phyloP scores from a whole-genome alignment of 2,329 filamentous ascomycete genomes.

The Dryadomyces sulphureus region DNA sequence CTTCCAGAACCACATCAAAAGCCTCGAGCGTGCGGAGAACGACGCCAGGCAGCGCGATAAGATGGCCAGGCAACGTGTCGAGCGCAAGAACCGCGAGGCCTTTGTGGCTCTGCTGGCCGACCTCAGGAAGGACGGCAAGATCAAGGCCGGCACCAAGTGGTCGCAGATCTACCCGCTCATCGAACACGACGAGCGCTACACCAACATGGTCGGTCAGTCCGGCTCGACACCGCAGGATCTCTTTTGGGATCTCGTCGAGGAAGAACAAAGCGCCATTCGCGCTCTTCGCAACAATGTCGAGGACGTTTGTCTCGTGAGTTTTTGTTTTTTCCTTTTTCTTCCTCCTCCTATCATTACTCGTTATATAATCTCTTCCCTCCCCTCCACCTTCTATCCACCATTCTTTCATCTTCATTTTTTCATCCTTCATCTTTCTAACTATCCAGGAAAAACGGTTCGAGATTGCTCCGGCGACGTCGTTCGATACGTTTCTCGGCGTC shows the following conservation, averaged over 20 bases:
- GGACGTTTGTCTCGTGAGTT: conserved; percentile 72
- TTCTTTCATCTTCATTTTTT: too few species aligned
- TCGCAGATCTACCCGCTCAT: conserved; percentile 62
- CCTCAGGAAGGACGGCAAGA: conserved; percentile 59
- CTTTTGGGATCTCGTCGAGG: conserved; percentile 92
- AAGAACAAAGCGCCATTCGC: conserved; percentile 79
- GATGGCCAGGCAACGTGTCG: conserved; percentile 60
- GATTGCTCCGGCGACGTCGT: conserved; percentile 69
- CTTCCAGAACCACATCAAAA: conserved; percentile 92
- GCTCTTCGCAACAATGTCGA: conserved; percentile 69
- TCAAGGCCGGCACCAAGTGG: conserved; percentile 88
- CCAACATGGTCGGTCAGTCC: conserved; percentile 64
- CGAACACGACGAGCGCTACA: conserved; percentile 69
- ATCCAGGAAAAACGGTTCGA: conserved; percentile 78
- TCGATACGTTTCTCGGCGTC: conserved; percentile 73
- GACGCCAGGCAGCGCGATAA: conserved; percentile 81
- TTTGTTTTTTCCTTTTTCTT: background rate
- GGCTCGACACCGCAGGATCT: conserved; percentile 81
- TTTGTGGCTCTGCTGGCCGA: conserved; percentile 65
- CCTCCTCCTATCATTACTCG: too few species aligned
- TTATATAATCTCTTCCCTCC: too few species aligned
- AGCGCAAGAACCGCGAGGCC: conserved; percentile 73
- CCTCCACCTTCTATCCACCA: too few species aligned
- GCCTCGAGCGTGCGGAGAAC: conserved; percentile 80
- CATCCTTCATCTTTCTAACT: background rate